Evolutionary conservation across 2,329 filamentous ascomycete species (phyloP), one percentile per base, ranked within the genome.

Genomic region (Exophiala viscosa): DNA sequence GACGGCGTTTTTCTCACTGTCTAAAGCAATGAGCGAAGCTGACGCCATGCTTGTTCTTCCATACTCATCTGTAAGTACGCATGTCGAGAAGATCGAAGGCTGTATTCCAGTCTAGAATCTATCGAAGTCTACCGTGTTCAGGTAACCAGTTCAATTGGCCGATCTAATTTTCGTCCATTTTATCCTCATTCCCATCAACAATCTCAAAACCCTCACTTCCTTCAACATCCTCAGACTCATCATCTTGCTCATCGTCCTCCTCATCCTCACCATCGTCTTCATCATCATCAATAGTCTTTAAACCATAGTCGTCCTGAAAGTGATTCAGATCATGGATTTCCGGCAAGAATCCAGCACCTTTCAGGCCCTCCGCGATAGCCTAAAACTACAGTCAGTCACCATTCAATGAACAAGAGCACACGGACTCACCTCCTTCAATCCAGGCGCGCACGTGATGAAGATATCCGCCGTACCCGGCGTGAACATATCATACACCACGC

Each of bases 301-400:
- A 72, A 0, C 92, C 92, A 67, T 97, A 97, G 64, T 90, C 88
- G 59, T 96, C 89, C 68, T 95, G 84, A 69, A 95, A 97, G 63
- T 87, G 80, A 38, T 84, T 83, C 45, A 97, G 76, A 23, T 85
- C 77, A 65, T 85, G 85, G 35, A 88, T 79, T 65, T 88, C 80
- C 0, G 87, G 86, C 67, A 85, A 85, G 75, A 95, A 99, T 0
- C 90, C 90, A 51, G 83, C 84, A 1, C 74, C 76, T 60, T 83
- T 79, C 63, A 97, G 88, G 1, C 86, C 84, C 60, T 84, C 84
- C 63, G 86, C 82, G 62, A 96, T 83, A 54, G 80, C 80, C 90
- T 95, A 62, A 28, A 38, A 54, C 50, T 36, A 33, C 60, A 28
- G 15, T 50, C 44, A 54, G 53, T 52, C 52, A 60, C 61, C 32